These are phyloP conservation scores for Cyberlindnera euphorbiiphila DNA, from an alignment of 805 yeast genomes.

Conservation along the genomic window DNA sequence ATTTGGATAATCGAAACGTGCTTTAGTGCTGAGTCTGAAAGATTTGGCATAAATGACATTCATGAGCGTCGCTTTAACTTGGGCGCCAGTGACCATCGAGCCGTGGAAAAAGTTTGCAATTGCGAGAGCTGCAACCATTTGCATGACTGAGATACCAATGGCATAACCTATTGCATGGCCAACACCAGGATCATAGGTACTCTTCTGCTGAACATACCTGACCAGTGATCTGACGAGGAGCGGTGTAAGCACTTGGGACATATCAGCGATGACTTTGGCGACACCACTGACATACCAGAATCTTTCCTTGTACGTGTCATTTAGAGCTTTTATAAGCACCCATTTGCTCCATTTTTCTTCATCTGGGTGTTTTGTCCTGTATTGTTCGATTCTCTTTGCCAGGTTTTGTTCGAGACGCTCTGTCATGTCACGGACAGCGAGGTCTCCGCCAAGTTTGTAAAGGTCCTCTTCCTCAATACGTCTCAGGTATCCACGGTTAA, in stretches of 20 bases:
- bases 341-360: conserved; percentile 20
- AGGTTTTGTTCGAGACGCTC: conserved; percentile 31
- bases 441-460: conserved; percentile 37
- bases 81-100: conserved; percentile 63
- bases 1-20: conserved; percentile 57
- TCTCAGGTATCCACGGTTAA: conserved; percentile 52
- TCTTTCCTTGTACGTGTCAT: conserved; percentile 32
- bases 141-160: conserved; percentile 59
- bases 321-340: conserved; percentile 31
- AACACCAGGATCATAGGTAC: conserved; percentile 38
- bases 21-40: conserved; percentile 51
- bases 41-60: conserved; percentile 69
- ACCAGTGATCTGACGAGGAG: conserved; percentile 63
- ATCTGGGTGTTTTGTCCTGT: conserved; percentile 25
- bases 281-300: conserved; percentile 33
- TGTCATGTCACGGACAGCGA: conserved; percentile 35
- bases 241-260: conserved; percentile 52
- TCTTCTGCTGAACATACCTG: conserved; percentile 52
- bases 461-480: conserved; percentile 57
- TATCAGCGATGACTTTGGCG: conserved; percentile 30
- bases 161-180: conserved; percentile 73
- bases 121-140: conserved; percentile 42
- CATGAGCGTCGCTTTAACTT: conserved; percentile 65
- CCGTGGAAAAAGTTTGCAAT: conserved; percentile 63
- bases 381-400: conserved; percentile 26